Percentiles rank a stretch among this genome's conserved stretches.
phyloP scores from a whole-genome alignment of 1,284 basidiomycete species.

The Cystobasidium sp. region DNA sequence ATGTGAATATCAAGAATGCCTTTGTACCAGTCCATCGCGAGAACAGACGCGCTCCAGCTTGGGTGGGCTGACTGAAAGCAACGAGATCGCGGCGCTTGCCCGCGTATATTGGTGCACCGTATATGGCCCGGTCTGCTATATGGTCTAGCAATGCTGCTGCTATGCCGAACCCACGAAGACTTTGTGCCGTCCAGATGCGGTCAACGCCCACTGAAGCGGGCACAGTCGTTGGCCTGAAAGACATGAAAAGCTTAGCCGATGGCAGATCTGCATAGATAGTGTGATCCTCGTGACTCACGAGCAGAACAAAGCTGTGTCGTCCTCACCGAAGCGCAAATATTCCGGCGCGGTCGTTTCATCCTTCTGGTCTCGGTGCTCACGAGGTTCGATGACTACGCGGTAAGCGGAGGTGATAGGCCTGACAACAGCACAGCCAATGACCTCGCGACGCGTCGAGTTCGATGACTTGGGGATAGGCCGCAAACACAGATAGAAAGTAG shows the following conservation, averaged over 20 bases:
- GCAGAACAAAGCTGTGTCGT: constrained; percentile 58
- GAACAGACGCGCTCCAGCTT: constrained; percentile 58
- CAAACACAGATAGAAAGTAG: constrained; percentile 57
- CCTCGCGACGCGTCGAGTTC: constrained; percentile 48
- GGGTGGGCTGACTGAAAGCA: constrained; percentile 61
- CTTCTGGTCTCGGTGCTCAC: constrained; percentile 25
- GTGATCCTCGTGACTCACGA: constrained; percentile 55
- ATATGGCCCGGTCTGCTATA: constrained; percentile 56
- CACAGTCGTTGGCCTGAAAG: constrained; percentile 55
- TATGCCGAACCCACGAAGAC: constrained; percentile 56
- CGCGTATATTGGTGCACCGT: constrained; percentile 56
- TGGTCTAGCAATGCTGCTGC: constrained; percentile 56
- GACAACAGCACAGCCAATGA: constrained; percentile 58
- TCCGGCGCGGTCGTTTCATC: constrained; percentile 4
- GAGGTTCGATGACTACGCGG: constrained; percentile 51
- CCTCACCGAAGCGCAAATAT: constrained; percentile 53
- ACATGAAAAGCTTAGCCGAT: background rate
- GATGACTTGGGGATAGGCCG: constrained; percentile 49
- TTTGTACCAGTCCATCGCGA: constrained; percentile 54
- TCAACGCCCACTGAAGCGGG: constrained; percentile 60
- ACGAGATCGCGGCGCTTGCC: constrained; percentile 54
- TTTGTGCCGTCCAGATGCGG: constrained; percentile 59
- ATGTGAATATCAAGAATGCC: constrained; percentile 48
- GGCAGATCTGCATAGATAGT: background rate
- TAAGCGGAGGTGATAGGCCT: constrained; percentile 59